These are phyloP conservation scores for Fusarium palustre DNA, from an alignment of 2,329 filamentous ascomycete genomes.

Conservation along the genomic window DNA sequence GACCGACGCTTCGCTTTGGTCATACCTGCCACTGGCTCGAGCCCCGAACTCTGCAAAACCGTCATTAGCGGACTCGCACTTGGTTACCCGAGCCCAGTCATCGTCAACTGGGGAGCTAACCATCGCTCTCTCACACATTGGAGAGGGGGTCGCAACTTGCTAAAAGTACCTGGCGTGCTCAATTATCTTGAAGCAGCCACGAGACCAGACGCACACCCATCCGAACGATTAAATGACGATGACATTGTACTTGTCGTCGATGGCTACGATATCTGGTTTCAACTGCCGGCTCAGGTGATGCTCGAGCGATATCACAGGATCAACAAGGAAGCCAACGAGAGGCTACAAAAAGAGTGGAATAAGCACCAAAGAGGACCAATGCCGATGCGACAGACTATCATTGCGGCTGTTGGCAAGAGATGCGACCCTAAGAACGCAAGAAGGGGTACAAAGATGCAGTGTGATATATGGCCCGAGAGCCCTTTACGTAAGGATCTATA, in stretches of 20 bases:
- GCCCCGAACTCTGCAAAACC: conserved; percentile 16
- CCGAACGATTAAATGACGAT: conserved; percentile 1
- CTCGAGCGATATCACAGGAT: conserved; percentile 22
- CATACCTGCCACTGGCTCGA: conserved; percentile 3
- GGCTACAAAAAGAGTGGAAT: conserved; percentile 9
- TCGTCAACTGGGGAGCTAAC: conserved; percentile 18
- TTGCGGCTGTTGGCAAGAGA: background rate
- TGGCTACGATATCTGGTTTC: conserved; percentile 16
- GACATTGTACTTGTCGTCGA: conserved; percentile 21
- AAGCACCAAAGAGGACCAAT: background rate
- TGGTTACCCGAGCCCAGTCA: conserved; percentile 17
- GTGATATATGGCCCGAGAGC: conserved; percentile 5
- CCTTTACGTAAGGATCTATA: conserved; percentile 13
- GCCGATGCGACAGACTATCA: conserved; percentile 24
- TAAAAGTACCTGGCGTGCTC: conserved; percentile 10
- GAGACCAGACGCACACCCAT: conserved; percentile 1
- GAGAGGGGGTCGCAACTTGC: conserved; percentile 1
- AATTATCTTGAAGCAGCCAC: conserved; percentile 24
- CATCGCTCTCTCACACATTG: background rate
- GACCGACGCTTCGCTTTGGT: conserved; percentile 18
- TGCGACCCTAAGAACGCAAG: background rate
- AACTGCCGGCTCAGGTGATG: conserved; percentile 17
- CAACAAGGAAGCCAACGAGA: conserved; percentile 20
- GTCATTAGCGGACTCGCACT: conserved; percentile 9
- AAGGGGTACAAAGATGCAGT: background rate